Conservation (phyloP, 805 yeast genomes). For the Saccharomyces eubayanus region DNA sequence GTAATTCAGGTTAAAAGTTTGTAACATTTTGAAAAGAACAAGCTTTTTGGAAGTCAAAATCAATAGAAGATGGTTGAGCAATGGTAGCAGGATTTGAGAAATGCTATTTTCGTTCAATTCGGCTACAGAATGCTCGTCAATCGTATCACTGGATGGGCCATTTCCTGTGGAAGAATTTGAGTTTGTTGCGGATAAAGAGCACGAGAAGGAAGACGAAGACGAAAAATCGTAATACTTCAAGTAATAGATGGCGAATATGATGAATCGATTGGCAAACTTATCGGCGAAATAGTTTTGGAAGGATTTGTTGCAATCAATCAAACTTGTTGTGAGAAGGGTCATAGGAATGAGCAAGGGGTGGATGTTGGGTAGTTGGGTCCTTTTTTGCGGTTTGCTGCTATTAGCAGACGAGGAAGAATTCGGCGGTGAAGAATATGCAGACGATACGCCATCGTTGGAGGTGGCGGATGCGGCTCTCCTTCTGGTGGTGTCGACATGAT, state of each 20-base stretch:
- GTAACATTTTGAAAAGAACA: constrained; percentile 35
- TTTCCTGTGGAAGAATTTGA: not conserved
- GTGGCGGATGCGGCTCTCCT: not conserved
- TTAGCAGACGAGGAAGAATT: not conserved
- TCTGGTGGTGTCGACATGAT: constrained; percentile 1
- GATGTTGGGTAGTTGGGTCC: constrained; percentile 27
- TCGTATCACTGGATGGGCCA: not conserved
- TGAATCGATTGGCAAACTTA: constrained; percentile 44
- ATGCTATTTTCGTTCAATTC: not conserved
- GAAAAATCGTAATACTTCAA: constrained; percentile 37
- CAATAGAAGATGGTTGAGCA: constrained; percentile 45
- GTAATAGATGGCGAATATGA: constrained; percentile 49
- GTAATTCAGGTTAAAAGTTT: constrained; percentile 37
- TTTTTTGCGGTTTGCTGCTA: not conserved
- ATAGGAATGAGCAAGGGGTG: constrained; percentile 50
- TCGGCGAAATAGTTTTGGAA: constrained; percentile 41
- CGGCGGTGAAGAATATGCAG: constrained; percentile 1
- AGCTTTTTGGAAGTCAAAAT: constrained; percentile 38
- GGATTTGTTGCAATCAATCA: constrained; percentile 60
- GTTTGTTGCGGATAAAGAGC: constrained; percentile 1
- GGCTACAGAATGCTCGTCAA: not conserved
- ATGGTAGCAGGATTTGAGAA: constrained; percentile 34
- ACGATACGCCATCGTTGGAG: not conserved
- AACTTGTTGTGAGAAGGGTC: constrained; percentile 65
- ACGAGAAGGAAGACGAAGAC: constrained; percentile 11